Evolutionary conservation across 192 early-diverging fungal species (phyloP).

Genomic region (Hyaloraphidium curvatum): DNA sequence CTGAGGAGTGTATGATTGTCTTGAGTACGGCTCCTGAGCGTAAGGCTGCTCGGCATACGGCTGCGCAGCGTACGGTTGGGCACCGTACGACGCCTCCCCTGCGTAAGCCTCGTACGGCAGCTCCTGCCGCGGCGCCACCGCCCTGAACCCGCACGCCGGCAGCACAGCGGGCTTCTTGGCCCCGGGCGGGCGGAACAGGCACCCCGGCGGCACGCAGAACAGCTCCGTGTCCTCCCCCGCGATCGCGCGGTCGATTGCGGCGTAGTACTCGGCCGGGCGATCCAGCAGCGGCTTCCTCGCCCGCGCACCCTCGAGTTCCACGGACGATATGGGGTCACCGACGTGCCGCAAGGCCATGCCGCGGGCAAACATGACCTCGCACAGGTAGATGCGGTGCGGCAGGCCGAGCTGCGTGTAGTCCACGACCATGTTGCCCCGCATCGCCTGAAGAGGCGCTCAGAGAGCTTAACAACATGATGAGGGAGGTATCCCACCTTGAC

Average conservation of each 20-base stretch:
- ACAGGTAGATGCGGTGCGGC: conserved; percentile 68
- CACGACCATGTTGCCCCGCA: conserved; percentile 71
- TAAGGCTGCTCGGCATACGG: too few relatives aligned
- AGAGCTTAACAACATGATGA: not conserved
- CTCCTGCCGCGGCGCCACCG: too few relatives aligned
- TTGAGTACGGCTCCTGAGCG: too few relatives aligned
- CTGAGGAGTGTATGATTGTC: too few relatives aligned
- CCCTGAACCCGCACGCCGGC: too few relatives aligned
- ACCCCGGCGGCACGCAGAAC: too few relatives aligned
- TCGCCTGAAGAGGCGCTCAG: conserved; percentile 20
- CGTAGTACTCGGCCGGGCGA: conserved; percentile 7
- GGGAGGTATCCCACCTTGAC: conserved; percentile 26
- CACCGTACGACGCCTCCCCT: too few relatives aligned
- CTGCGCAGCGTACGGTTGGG: too few relatives aligned
- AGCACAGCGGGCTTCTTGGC: too few relatives aligned
- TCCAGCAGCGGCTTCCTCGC: not conserved
- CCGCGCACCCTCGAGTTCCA: conserved; percentile 4
- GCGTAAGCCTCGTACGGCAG: too few relatives aligned
- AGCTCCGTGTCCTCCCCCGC: too few relatives aligned
- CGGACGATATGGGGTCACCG: conserved; percentile 51
- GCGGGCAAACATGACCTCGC: conserved; percentile 80
- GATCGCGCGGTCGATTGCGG: conserved; percentile 22
- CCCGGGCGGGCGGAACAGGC: too few relatives aligned
- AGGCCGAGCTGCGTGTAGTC: conserved; percentile 93
- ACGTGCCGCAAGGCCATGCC: conserved; percentile 63